Conservation (phyloP, 495 filamentous ascomycete species). For the Amniculicola lignicola region DNA sequence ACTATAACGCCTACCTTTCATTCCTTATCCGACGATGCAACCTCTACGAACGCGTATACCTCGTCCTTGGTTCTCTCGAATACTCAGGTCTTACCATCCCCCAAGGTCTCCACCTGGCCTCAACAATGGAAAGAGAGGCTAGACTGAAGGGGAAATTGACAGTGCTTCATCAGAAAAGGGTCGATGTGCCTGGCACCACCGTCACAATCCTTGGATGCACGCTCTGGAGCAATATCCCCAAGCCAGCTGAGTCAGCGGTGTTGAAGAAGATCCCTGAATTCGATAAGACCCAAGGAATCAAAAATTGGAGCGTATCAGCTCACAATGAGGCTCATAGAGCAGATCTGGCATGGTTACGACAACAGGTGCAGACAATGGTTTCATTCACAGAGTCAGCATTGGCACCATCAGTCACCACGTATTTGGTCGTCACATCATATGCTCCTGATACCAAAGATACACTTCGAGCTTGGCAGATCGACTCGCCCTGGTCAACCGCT, state of each 20-base stretch:
- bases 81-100: constrained; percentile 50
- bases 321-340: constrained; percentile 52
- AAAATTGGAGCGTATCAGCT: constrained; percentile 46
- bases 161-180: constrained; percentile 47
- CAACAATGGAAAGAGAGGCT: constrained; percentile 46
- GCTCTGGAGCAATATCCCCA: constrained; percentile 52
- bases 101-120: constrained; percentile 46
- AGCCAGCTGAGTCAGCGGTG: constrained; percentile 42
- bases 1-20: constrained; percentile 52
- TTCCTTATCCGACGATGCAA: constrained; percentile 51
- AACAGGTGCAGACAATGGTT: constrained; percentile 36
- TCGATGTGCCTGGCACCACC: constrained; percentile 40
- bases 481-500: constrained; percentile 46
- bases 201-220: constrained; percentile 57
- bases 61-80: constrained; percentile 59
- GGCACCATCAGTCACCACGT: constrained; percentile 30
- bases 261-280: constrained; percentile 50
- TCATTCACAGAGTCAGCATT: constrained; percentile 23
- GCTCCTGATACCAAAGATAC: constrained; percentile 48
- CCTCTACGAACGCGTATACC: constrained; percentile 49
- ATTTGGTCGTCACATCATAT: constrained; percentile 57
- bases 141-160: constrained; percentile 46
- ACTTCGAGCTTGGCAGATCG: constrained; percentile 45
- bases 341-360: constrained; percentile 49
- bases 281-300: constrained; percentile 41